These are phyloP conservation scores for Aspergillus fijiensis DNA, from an alignment of 2,329 filamentous ascomycete species.

Conservation along the genomic window DNA sequence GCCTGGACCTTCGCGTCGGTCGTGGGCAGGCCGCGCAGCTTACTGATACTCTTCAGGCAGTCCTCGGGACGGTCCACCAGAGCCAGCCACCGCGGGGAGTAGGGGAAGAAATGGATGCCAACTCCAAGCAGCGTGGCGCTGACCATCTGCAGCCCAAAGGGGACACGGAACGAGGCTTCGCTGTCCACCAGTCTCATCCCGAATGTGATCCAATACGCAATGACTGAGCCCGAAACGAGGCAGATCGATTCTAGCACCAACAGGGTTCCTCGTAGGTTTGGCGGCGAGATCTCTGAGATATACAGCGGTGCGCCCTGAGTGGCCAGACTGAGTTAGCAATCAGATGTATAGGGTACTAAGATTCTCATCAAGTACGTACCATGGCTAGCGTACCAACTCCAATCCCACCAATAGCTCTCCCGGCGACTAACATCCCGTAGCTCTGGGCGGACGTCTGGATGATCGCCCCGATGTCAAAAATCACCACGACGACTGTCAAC, in stretches of 20 bases:
- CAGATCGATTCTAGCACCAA: conserved; percentile 24
- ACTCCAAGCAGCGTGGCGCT: conserved; percentile 43
- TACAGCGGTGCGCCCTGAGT: conserved; percentile 45
- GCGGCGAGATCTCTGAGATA: conserved; percentile 48
- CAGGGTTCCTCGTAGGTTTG: conserved; percentile 23
- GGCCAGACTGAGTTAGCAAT: no score
- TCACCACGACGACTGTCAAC: conserved; percentile 27
- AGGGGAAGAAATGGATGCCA: conserved; percentile 50
- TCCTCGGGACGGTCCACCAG: conserved; percentile 68
- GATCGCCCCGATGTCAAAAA: conserved; percentile 47
- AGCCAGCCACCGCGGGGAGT: conserved; percentile 68
- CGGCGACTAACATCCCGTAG: conserved; percentile 31
- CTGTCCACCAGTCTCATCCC: conserved; percentile 47
- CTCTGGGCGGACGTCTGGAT: conserved; percentile 36
- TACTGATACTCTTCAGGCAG: conserved; percentile 56
- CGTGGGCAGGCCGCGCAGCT: conserved; percentile 55
- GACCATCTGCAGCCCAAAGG: conserved; percentile 48
- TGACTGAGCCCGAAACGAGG: conserved; percentile 39
- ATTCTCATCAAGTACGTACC: conserved; percentile 15
- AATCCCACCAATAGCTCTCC: conserved; percentile 39
- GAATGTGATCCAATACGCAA: conserved; percentile 57
- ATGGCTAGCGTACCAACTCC: conserved; percentile 39
- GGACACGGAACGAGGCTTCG: conserved; percentile 47
- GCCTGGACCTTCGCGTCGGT: conserved; percentile 56
- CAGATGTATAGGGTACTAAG: no score